Evolutionary conservation across 1,139 yeast genomes (phyloP).

Genomic region (Geotrichum citri-aurantii): DNA sequence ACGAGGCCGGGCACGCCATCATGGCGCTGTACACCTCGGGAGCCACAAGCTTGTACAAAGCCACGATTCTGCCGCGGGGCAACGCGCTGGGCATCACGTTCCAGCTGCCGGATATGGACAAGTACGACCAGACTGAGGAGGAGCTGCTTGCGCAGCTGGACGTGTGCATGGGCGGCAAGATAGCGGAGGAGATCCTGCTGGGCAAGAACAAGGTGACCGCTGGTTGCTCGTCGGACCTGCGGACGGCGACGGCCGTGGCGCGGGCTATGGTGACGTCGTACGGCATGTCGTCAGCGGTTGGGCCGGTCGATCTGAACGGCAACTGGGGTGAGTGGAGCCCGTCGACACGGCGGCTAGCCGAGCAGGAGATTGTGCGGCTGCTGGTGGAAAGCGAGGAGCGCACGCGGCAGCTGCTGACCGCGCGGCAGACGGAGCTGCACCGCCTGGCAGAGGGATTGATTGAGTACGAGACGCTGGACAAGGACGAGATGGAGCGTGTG

Average conservation of each 20-base stretch:
- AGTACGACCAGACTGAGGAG: conserved; percentile 81
- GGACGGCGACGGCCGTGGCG: conserved; percentile 86
- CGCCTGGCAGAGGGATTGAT: conserved; percentile 88
- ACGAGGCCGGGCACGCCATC: conserved; percentile 98
- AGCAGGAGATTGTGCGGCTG: conserved; percentile 75
- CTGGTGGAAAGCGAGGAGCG: conserved; percentile 72
- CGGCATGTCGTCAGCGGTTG: conserved; percentile 93
- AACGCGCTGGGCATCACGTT: conserved; percentile 93
- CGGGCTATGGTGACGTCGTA: conserved; percentile 95
- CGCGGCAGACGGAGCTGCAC: conserved; percentile 61
- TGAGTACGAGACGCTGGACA: conserved; percentile 90
- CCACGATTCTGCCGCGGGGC: conserved; percentile 95
- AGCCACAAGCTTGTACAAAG: conserved; percentile 92
- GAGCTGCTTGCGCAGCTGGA: conserved; percentile 91
- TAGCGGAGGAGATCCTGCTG: conserved; percentile 81
- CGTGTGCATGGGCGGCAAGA: conserved; percentile 98
- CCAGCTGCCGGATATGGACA: conserved; percentile 97
- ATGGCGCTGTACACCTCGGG: conserved; percentile 91
- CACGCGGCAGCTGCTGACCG: conserved; percentile 57
- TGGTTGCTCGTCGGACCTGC: conserved; percentile 88
- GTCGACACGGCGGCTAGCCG: conserved; percentile 80
- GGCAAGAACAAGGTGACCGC: conserved; percentile 64
- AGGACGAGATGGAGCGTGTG: conserved; percentile 82
- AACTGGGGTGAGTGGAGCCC: conserved; percentile 71
- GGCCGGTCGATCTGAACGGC: conserved; percentile 74